Base-by-base conservation (phyloP, 352 stramenopile species). In the Globisporangium heterothallicum region DNA sequence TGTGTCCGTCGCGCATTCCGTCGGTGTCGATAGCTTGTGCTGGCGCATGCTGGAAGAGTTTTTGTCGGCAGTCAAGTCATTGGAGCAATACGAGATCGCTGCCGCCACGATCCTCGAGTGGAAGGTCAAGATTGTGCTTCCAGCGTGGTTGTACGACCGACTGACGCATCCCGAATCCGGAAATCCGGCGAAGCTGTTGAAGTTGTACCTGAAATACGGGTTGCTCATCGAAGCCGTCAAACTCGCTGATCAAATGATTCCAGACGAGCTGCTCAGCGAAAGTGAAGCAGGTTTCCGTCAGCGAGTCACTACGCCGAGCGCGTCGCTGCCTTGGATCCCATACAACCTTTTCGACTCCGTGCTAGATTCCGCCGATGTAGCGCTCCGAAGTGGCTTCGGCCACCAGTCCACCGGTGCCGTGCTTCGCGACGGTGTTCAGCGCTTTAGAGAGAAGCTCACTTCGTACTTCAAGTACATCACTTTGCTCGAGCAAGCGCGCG, bases 311-410 rank as follows among this genome's bases (percentile, higher is more conserved):
- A 48, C 51, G 5, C 19, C 61, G 13, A 46, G 36, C 21, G 55
- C 53, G 0, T 56, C 62, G n/a, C 52, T 85, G 8, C 71, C 77
- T 10, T 91, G 73, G 73, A 70, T 91, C 25, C 78, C 79, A 2
- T 88, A 84, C 63, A 86, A 74, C 35, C 56, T 88, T 2, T 66
- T 91, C 18, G 80, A 91, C 43, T 61, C 51, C 9, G 53, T 88
- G 42, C 54, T 91, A 18, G 73, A 88, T 47, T 64, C 74, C 13
- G 66, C 58, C 12, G 48, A 70, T 18, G 66, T 65, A 6, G 68
- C 70, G 32, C 32, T 87, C 35, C 71, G 49, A 13, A 61, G 47
- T 1, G 52, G 40, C 13, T 22, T 49, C 26, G 54, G 42, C 9
- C 46, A 29, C 8, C 22, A 21, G n/a, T n/a, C n/a, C 7, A 53